Conservation (phyloP, 768 basidiomycete species). For the Leucocoprinus birnbaumii region DNA sequence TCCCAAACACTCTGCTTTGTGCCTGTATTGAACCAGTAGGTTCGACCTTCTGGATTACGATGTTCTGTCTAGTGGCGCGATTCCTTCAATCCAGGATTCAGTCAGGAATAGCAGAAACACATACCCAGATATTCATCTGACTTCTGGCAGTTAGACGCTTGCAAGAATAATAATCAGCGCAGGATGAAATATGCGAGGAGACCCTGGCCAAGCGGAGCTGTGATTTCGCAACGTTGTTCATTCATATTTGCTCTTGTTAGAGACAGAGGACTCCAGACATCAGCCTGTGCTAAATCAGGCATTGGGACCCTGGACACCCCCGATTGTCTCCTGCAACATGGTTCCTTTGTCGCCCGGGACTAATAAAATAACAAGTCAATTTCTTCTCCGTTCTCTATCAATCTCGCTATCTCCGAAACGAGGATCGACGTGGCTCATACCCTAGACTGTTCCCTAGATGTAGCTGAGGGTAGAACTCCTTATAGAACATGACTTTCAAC, state of each 20-base stretch:
- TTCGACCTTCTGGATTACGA: conserved; percentile 93
- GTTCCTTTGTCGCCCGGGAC: no score
- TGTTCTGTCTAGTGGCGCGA: conserved; percentile 73
- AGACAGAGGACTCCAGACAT: not conserved
- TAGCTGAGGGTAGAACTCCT: no score
- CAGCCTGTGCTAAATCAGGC: not conserved
- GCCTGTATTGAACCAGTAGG: conserved; percentile 93
- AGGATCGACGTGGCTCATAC: no score
- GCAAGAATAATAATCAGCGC: not conserved
- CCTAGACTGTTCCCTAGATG: no score
- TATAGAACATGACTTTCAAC: no score
- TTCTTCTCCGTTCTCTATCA: no score
- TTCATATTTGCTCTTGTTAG: not conserved
- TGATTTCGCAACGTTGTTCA: not conserved
- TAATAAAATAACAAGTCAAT: no score
- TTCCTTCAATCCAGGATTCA: not conserved
- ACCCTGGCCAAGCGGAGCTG: not conserved
- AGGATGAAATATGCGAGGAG: not conserved
- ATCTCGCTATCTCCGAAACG: no score
- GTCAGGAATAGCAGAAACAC: conserved; percentile 9
- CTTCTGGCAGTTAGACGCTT: conserved; percentile 6
- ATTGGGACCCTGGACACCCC: not conserved
- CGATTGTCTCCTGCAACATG: not conserved
- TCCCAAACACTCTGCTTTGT: conserved; percentile 96
- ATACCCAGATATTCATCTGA: conserved; percentile 33